Percentiles rank a stretch among this genome's conserved stretches.
Evolutionary conservation across 2,329 filamentous ascomycete species (phyloP).

Genomic region (Pseudocercospora macadamiae): DNA sequence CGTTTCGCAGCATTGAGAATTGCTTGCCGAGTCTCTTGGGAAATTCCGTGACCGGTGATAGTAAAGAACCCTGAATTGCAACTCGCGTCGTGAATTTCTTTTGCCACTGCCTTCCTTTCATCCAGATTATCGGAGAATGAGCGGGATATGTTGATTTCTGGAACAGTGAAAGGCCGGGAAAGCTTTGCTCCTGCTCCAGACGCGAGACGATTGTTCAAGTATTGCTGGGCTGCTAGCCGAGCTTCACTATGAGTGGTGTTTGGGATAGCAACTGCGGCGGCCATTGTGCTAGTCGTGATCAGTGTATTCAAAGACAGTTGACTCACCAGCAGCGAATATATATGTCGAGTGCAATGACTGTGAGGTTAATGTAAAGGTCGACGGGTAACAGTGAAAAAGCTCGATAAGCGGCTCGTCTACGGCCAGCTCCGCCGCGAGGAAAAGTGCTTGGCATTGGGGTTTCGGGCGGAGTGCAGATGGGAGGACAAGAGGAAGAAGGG

Average conservation of each 20-base stretch:
- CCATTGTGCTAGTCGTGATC: constrained; percentile 10
- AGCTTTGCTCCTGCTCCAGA: constrained; percentile 18
- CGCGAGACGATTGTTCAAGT: constrained; percentile 40
- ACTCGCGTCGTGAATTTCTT: constrained; percentile 44
- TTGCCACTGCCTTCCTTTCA: constrained; percentile 42
- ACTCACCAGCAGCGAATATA: too few relatives aligned
- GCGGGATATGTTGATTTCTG: constrained; percentile 42
- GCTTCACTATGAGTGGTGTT: constrained; percentile 37
- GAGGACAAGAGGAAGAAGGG: background rate
- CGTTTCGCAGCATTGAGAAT: constrained; percentile 44
- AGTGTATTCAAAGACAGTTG: too few relatives aligned
- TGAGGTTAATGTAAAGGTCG: background rate
- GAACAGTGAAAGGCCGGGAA: constrained; percentile 38
- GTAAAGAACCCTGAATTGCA: constrained; percentile 47
- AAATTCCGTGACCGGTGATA: constrained; percentile 43
- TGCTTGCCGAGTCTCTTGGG: constrained; percentile 31
- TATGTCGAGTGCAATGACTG: background rate
- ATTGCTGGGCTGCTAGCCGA: constrained; percentile 37
- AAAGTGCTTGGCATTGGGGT: constrained; percentile 7
- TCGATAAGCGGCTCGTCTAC: constrained; percentile 4
- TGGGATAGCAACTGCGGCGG: constrained; percentile 10
- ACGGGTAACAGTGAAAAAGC: background rate
- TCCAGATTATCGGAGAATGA: constrained; percentile 40
- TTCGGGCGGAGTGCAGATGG: background rate
- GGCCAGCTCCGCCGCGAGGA: constrained; percentile 4